Base-by-base conservation (phyloP, 805 yeast genomes). In the Debaryomyces maramus region DNA sequence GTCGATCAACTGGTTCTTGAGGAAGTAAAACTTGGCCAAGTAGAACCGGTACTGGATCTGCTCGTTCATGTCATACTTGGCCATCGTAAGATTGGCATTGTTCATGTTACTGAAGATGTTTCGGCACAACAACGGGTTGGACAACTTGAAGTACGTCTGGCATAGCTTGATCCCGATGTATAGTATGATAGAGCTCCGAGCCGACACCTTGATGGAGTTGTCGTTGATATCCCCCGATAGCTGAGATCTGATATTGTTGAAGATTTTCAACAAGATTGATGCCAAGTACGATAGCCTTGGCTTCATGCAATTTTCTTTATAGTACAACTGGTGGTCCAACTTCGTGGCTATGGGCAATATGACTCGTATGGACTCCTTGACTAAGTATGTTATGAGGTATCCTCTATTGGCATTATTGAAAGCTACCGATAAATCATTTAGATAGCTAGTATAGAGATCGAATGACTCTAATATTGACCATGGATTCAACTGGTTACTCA, bases 81-180 rank as follows among this genome's bases (percentile, higher is more conserved):
- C 47, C 38, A 70, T 69, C 28, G 64, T 67, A 28, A 80, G 59
- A 17, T 65, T 61, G 14, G 81, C 67, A 34, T 77, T 75, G 48
- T 74, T 77, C 65, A 81, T 73, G 54, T 80, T 81, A 23, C 82
- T 72, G 51, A 80, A 79, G 28, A 81, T 78, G 48, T 81, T 80
- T 24, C 79, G 71, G 57, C 86, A 81, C 13, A 79, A 59, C 47
- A 79, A 63, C 5, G 85, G 83, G 21, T 75, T 77, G 21, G 68
- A 73, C 16, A 81, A 70, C 28, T 57, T 61, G 52, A 77, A 81
- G 55, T 83, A 83, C 5, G 78, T 60, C 40, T 75, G 69, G 52
- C 85, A 81, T 36, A 83, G 61, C 41, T 66, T 65, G 24, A 68
- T 70, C 1, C 85, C 83, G 10, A 81, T 61, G 47, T 67, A 77